phyloP scores from a whole-genome alignment of 352 stramenopile genomes.

The Pythium brassicae region DNA sequence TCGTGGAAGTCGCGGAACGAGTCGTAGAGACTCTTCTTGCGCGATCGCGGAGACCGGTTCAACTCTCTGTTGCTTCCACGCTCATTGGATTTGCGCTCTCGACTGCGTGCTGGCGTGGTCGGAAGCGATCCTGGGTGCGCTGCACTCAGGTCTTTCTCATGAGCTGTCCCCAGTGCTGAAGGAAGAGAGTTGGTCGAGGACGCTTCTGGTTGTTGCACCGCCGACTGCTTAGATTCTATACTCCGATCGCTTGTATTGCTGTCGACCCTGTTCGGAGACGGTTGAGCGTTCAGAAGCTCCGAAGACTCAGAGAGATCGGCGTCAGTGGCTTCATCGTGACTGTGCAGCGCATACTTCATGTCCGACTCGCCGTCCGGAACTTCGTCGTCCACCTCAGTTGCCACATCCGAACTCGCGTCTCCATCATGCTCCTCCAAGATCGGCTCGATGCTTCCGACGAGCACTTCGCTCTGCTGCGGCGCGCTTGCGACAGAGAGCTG shows the following conservation, averaged over 20 bases:
- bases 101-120: background rate
- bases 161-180: too few relatives aligned
- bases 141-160: background rate
- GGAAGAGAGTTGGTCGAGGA: too few relatives aligned
- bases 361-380: background rate
- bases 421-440: constrained; percentile 7
- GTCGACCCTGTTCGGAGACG: too few relatives aligned
- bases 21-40: constrained; percentile 35
- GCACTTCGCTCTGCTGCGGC: background rate
- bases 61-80: background rate
- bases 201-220: too few relatives aligned
- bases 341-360: background rate
- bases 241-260: too few relatives aligned
- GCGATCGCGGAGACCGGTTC: background rate
- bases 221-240: too few relatives aligned
- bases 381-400: background rate
- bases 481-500: constrained; percentile 17
- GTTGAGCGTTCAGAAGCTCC: too few relatives aligned
- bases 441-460: background rate
- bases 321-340: too few relatives aligned
- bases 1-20: constrained; percentile 49
- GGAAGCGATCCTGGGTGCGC: background rate
- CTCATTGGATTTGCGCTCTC: background rate
- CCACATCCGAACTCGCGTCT: background rate
- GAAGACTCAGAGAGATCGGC: too few relatives aligned